Evolutionary conservation across 345 rosid species (phyloP).

Genomic region (Schrenkiella parvula): DNA sequence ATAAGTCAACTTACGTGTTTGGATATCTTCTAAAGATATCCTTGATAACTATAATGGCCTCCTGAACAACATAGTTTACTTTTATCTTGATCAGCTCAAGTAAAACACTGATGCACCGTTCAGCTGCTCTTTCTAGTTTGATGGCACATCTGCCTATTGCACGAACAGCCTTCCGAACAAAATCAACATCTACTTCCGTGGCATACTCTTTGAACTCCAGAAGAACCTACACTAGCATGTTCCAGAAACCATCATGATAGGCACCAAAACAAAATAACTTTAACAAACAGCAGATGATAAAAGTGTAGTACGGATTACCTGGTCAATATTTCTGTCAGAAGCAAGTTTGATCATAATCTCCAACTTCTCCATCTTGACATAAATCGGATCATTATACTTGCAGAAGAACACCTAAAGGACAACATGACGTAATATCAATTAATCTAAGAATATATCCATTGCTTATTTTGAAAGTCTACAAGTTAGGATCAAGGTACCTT

Average conservation of each 20-base stretch:
- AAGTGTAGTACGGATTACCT: constrained; percentile 42
- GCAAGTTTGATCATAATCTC: constrained; percentile 99
- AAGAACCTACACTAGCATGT: constrained; percentile 54
- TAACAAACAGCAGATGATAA: background rate
- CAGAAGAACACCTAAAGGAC: constrained; percentile 86
- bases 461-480: background rate
- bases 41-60: constrained; percentile 96
- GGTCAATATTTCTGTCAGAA: constrained; percentile 93
- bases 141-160: constrained; percentile 98
- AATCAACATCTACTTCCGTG: constrained; percentile 97
- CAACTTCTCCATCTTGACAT: constrained; percentile 98
- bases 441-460: constrained; percentile 5
- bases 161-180: constrained; percentile 93
- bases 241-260: constrained; percentile 17
- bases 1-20: constrained; percentile 57
- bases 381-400: constrained; percentile 97
- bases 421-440: background rate
- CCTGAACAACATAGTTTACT: constrained; percentile 98
- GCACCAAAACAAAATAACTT: background rate
- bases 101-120: constrained; percentile 93
- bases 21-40: constrained; percentile 99
- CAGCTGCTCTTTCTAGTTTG: constrained; percentile 95
- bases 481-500: constrained; percentile 50
- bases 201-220: constrained; percentile 98
- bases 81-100: constrained; percentile 96